Percentiles rank a stretch among this genome's conserved stretches.
These are phyloP conservation scores for Tephrocybe sp. DNA, from an alignment of 768 basidiomycete genomes.

Conservation along the genomic window DNA sequence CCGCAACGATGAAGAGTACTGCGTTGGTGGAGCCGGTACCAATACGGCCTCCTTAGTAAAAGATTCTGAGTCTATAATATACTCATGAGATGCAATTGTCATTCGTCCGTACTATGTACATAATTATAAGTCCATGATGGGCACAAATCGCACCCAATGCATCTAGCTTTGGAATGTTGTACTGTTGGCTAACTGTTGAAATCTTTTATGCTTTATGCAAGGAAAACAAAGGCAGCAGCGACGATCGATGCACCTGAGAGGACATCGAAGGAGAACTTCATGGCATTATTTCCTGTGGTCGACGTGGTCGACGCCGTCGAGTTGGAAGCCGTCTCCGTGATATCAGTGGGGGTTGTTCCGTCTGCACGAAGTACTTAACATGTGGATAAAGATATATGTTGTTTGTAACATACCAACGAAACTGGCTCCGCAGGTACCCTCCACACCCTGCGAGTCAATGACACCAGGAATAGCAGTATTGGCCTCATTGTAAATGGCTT, in stretches of 20 bases:
- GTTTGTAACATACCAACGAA: conserved; percentile 46
- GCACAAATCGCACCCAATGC: no score
- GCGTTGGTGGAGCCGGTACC: conserved; percentile 22
- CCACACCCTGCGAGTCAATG: conserved; percentile 23
- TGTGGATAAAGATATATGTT: not conserved
- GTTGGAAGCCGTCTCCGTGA: conserved; percentile 7
- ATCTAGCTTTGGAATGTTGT: no score
- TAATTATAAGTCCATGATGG: no score
- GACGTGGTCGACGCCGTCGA: not conserved
- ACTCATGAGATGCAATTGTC: no score
- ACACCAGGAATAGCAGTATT: conserved; percentile 35
- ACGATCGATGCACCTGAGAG: conserved; percentile 3
- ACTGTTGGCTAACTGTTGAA: no score
- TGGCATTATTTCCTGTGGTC: not conserved
- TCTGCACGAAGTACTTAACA: conserved; percentile 1
- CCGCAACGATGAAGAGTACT: no score
- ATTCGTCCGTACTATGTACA: no score
- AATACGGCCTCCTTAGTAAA: no score
- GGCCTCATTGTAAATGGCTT: conserved; percentile 49
- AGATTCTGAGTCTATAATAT: no score
- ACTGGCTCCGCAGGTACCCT: conserved; percentile 46
- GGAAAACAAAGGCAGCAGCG: not conserved
- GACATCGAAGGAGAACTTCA: not conserved
- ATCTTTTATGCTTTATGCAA: conserved; percentile 21
- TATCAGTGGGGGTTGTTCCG: conserved; percentile 10